Base-by-base conservation (phyloP, 2,329 filamentous ascomycete genomes). In the Aspergillus novoparasiticus region DNA sequence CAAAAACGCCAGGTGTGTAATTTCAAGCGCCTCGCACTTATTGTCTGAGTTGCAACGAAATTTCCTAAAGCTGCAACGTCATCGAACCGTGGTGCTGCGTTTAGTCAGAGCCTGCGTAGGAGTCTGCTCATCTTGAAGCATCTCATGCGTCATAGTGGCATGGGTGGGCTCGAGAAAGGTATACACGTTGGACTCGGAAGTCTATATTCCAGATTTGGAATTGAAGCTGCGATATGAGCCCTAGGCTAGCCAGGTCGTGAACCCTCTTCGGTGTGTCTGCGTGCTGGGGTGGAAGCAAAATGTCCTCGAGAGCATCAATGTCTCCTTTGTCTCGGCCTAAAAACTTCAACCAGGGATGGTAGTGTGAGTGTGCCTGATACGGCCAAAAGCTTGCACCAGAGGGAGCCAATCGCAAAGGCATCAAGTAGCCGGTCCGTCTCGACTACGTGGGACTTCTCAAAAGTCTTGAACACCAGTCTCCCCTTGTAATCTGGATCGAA, bases 381-480 rank as follows among this genome's bases (percentile, higher is more conserved):
- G 34, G 46, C 26, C 46, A 51, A 16, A 9, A 11, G 16, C 26
- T 51, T 19, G 46, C 16, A 51, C 32, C 46, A 19, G 19, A 6
- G 19, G 21, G 48, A 51, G 26, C 16, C 48, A 51, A 34, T 11
- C 10, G 16, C 28, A 41, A 41, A 41, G 19, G 39, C 39, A 41
- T 41, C 19, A 41, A 41, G 6, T 41, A 16, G 9, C 16, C 6
- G 6, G 16, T n/a, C 16, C 39, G 19, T 9, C 19, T n/a, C 16
- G 19, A n/a, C 39, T 41, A n/a, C 16, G 39, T 41, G 16, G 8
- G 46, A 19, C 8, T 26, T 30, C 14, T 84, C 76, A 92, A 71
- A 87, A 92, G 73, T 92, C 90, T 71, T 92, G 90, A 26, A 92
- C 76, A 0, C 90, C 90, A 23, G 90, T 92, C 76, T 92, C 87